Evolutionary conservation across 108 stramenopile genomes (phyloP).

Genomic region (Conticribra weissflogii): DNA sequence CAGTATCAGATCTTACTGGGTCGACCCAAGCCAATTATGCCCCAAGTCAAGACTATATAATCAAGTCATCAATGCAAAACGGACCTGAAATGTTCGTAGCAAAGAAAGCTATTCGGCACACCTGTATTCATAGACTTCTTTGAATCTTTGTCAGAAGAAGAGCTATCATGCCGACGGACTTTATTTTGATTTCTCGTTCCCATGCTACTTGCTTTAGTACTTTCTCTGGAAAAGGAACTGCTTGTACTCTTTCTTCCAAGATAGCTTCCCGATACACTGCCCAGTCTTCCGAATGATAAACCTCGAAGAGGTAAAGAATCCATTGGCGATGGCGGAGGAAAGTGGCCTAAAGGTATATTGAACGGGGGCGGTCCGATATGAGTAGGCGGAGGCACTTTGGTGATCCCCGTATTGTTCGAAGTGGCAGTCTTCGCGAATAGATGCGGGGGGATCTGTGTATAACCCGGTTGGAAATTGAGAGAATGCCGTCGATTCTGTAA

Average conservation of each 20-base stretch:
- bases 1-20: too few relatives aligned
- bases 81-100: neutral
- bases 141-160: neutral
- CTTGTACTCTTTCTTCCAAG: slow-evolving; percentile 13
- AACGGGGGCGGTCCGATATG: neutral
- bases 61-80: neutral
- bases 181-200: neutral
- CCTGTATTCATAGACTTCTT: neutral
- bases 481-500: slow-evolving; percentile 1
- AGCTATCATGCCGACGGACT: neutral
- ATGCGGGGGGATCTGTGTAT: too few relatives aligned
- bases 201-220: neutral
- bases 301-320: slow-evolving; percentile 8
- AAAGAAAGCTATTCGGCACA: neutral
- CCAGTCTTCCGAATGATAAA: slow-evolving; percentile 28
- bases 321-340: slow-evolving; percentile 17
- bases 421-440: neutral
- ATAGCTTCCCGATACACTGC: slow-evolving; percentile 10
- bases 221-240: neutral
- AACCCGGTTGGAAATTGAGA: neutral
- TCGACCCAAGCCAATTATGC: too few relatives aligned
- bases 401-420: too few relatives aligned
- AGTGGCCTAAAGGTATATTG: neutral
- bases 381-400: too few relatives aligned
- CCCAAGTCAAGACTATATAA: too few relatives aligned